These are phyloP conservation scores for Pseudodiploospora longispora DNA, from an alignment of 2,329 filamentous ascomycete species.

Conservation along the genomic window DNA sequence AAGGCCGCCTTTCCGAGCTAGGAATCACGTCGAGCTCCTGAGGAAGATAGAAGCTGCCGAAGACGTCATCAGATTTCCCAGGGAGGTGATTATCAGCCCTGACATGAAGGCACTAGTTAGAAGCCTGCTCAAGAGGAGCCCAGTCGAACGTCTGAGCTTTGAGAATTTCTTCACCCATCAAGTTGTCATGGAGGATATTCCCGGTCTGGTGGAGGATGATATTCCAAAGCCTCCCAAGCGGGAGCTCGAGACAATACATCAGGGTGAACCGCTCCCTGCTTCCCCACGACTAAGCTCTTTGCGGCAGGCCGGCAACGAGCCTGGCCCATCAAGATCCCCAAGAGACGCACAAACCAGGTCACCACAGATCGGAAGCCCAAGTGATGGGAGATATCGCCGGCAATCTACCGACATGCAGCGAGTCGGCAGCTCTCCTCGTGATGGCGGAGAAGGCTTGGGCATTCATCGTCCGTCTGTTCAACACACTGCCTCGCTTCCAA, in stretches of 20 bases:
- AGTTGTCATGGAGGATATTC: conserved; percentile 68
- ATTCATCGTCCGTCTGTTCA: conserved; percentile 40
- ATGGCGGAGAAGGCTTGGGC: conserved; percentile 40
- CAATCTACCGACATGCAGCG: conserved; percentile 21
- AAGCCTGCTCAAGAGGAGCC: conserved; percentile 73
- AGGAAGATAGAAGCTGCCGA: conserved; percentile 85
- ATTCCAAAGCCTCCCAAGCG: conserved; percentile 34
- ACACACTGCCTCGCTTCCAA: conserved; percentile 42
- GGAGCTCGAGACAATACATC: conserved; percentile 27
- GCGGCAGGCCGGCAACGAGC: conserved; percentile 32
- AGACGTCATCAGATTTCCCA: conserved; percentile 76
- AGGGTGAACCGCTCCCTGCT: conserved; percentile 19
- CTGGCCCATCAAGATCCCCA: conserved; percentile 29
- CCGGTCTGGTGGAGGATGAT: conserved; percentile 74
- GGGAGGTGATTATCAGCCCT: conserved; percentile 60
- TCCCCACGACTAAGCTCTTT: conserved; percentile 16
- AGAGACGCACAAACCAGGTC: conserved; percentile 33
- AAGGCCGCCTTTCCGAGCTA: conserved; percentile 81
- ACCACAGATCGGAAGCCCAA: conserved; percentile 36
- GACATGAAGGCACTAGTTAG: conserved; percentile 78
- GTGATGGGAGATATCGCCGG: conserved; percentile 27
- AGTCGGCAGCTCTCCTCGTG: conserved; percentile 35
- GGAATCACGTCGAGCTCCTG: conserved; percentile 89
- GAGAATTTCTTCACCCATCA: conserved; percentile 73
- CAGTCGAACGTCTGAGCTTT: conserved; percentile 78